Evolutionary conservation across 371 early-diverging fungal genomes (phyloP).

Genomic region (Caulochytrium protostelioides): DNA sequence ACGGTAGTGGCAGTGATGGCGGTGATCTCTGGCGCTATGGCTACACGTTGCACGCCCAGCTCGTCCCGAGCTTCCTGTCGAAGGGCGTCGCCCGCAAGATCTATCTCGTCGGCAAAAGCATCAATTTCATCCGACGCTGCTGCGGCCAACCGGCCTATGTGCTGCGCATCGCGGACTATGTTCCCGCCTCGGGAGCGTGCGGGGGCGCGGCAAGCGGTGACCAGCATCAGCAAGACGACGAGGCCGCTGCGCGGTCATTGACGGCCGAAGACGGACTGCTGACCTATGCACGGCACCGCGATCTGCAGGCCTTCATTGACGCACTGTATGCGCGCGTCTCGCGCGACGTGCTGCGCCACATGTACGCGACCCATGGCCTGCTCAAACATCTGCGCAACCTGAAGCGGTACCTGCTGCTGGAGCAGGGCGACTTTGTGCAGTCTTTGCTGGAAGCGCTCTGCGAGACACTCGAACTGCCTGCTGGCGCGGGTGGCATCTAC

Average conservation of each 20-base stretch:
- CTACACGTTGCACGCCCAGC: slow-evolving; percentile 45
- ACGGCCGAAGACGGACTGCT: no score
- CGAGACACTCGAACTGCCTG: slow-evolving; percentile 28
- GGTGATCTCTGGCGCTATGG: slow-evolving; percentile 42
- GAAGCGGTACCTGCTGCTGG: slow-evolving; percentile 70
- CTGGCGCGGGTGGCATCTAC: slow-evolving; percentile 50
- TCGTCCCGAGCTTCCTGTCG: slow-evolving; percentile 66
- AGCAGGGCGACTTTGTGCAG: slow-evolving; percentile 89
- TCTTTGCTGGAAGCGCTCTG: slow-evolving; percentile 57
- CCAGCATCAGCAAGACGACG: neutral
- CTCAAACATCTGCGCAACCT: slow-evolving; percentile 66
- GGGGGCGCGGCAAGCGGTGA: slow-evolving; percentile 8
- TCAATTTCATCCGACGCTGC: slow-evolving; percentile 72
- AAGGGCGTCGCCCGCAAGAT: slow-evolving; percentile 65
- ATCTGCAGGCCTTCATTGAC: no score
- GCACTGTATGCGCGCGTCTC: neutral
- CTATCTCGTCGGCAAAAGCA: slow-evolving; percentile 72
- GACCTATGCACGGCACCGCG: no score
- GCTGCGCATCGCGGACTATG: neutral
- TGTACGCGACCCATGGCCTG: slow-evolving; percentile 56
- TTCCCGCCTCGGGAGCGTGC: slow-evolving; percentile 11
- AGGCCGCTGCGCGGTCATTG: neutral
- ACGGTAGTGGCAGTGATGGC: no score
- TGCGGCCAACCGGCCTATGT: slow-evolving; percentile 40
- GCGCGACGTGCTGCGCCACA: slow-evolving; percentile 38